These are phyloP conservation scores for Cercospora brassicicola DNA, from an alignment of 2,329 filamentous ascomycete genomes.

Conservation along the genomic window DNA sequence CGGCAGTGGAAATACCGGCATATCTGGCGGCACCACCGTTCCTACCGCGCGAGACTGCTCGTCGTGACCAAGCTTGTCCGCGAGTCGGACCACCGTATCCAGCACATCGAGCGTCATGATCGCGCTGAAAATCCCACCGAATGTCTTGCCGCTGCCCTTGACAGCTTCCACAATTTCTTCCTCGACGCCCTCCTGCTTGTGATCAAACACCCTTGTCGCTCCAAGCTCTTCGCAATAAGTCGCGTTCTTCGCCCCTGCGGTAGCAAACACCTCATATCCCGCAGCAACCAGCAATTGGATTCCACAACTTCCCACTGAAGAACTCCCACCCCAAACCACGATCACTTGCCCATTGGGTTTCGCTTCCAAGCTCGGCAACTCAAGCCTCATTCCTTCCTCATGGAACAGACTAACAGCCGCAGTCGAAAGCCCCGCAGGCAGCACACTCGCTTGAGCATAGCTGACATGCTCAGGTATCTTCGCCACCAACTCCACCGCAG, in stretches of 20 bases:
- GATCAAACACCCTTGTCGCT: neutral
- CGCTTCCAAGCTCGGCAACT: constrained; percentile 13
- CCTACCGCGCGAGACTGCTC: neutral
- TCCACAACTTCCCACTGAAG: no score
- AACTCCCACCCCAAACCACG: no score
- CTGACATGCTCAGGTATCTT: no score
- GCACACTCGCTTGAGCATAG: no score
- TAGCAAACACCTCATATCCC: neutral
- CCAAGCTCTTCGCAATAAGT: neutral
- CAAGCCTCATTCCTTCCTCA: constrained; percentile 10
- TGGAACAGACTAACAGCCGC: neutral
- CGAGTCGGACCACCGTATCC: neutral
- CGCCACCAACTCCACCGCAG: no score
- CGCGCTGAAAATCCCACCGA: neutral
- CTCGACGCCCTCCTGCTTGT: neutral
- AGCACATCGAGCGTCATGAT: neutral
- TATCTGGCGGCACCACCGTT: no score
- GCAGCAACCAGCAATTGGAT: no score
- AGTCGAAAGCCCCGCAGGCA: no score
- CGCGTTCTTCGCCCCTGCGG: neutral
- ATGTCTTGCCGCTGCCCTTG: neutral
- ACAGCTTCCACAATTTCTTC: neutral
- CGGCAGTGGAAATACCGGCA: no score
- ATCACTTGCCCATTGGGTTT: no score
- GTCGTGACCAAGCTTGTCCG: neutral